Base-by-base conservation (phyloP, 1,139 yeast genomes). In the Suzukiozyma palmioleophila region DNA sequence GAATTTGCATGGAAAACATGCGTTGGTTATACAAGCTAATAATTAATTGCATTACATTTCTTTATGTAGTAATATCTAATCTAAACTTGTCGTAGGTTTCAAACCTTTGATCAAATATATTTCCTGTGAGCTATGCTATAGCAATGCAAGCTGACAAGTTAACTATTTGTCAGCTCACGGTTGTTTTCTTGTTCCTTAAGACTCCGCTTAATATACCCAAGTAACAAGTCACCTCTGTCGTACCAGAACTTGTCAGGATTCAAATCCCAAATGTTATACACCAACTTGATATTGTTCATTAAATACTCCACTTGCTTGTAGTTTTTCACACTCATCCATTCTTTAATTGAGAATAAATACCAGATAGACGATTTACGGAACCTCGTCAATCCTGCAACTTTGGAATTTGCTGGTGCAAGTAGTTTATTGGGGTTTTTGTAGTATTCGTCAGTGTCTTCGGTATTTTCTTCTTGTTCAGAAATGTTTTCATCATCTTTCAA, bases 281-380 rank as follows among this genome's bases (percentile, higher is more conserved):
- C 50, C 16, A 47, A 43, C 12, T 47, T 41, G 12, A 68, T 52
- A 41, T 67, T 66, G 12, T 46, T 33, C 25, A 62, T 36, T 33
- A 66, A 52, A 11, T 46, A 42, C 35, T 48, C 41, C 1, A 61
- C 53, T 40, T 69, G 73, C 3, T 45, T 37, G 26, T 47, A 38
- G 37, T 63, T 56, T 31, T 60, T 54, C 31, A 69, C 50, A 4
- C 52, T 48, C n/a, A 60, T 43, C 89, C 96, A 83, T 53, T 84
- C 87, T 42, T 77, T 77, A 4, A 90, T 84, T 0, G 96, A 82
- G 21, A 90, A 60, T 14, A 89, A 59, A 50, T 77, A 74, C 90
- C 96, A 90, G 26, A 90, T 69, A 0, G 88, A 79, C 1, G 92
- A 80, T 53, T 87, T 88, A 41, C 97, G 72, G 39, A 62, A 62